Base-by-base conservation (phyloP, 2,329 filamentous ascomycete genomes). In the Aspergillus carbonarius region DNA sequence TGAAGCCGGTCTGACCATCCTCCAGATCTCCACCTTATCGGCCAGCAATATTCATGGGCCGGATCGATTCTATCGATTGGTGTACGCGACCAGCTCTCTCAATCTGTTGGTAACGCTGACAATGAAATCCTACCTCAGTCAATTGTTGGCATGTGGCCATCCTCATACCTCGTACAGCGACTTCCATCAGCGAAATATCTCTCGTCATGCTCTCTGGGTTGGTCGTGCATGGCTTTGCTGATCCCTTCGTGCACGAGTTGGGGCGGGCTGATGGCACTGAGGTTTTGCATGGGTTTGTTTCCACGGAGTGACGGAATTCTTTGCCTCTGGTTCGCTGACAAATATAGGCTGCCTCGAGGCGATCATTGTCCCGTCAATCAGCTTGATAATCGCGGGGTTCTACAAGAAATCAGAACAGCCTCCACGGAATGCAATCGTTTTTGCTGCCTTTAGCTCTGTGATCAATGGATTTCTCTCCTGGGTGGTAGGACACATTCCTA, bases 141-240 rank as follows among this genome's bases (percentile, higher is more conserved):
- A 35, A 72, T 82, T 23, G 68, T 79, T 25, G 78, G 77, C 3
- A 80, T 83, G 61, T 79, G 80, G 49, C 78, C 69, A 4, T 69
- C 66, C 2, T 67, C 65, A 20, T 69, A 65, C 48, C 68, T 82
- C 0, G 74, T 83, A 3, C 81, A 83, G 55, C 74, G 72, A 9
- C 70, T 83, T 2, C 79, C 78, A 5, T 76, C 81, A 7, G 81
- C 78, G 8, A 80, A 79, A 62, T 78, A 81, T 63, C 81, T 85
- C 70, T 81, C 82, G 63, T 71, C 82, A 47, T 83, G 81, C 1
- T 79, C 78, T 0, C 80, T 80, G 3, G 82, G 80, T n/a, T 85
- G 82, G 82, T 84, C 83, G 9, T 40, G 49, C 27, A 58, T 68
- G 56, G 63, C 82, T 54, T 63, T 83, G 3, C 80, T 82, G 76